phyloP scores from a whole-genome alignment of 139 green algal species.

The Coelastrella sp. region DNA sequence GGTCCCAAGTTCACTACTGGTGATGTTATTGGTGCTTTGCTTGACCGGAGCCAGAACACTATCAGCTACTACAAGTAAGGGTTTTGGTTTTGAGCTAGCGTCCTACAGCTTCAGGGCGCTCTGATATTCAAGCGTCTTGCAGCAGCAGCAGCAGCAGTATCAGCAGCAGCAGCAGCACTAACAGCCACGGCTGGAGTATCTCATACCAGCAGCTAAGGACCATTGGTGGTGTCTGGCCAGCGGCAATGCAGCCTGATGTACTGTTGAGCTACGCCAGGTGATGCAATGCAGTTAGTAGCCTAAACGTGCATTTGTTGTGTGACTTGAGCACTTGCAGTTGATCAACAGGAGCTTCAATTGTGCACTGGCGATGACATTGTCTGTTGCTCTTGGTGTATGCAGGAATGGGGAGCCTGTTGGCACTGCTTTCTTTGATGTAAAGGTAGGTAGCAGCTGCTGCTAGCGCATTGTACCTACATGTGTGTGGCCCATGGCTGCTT shows the following conservation, averaged over 20 bases:
- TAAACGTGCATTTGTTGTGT: too few relatives aligned
- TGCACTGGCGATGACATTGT: neutral
- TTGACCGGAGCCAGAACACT: conserved; percentile 45
- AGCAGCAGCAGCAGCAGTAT: neutral
- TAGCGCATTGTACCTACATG: too few relatives aligned
- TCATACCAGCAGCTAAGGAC: too few relatives aligned
- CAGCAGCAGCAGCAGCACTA: neutral
- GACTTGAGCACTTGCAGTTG: too few relatives aligned
- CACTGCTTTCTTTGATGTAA: conserved; percentile 79
- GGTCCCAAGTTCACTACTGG: conserved; percentile 57
- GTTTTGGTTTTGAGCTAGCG: too few relatives aligned
- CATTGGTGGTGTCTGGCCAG: neutral
- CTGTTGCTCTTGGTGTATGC: neutral
- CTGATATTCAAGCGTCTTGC: too few relatives aligned
- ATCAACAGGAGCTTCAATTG: too few relatives aligned
- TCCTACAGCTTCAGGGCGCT: too few relatives aligned
- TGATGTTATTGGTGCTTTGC: conserved; percentile 63
- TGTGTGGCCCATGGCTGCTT: too few relatives aligned
- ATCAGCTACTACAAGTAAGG: conserved; percentile 52
- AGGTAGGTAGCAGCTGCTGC: conserved; percentile 42
- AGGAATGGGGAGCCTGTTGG: conserved; percentile 73
- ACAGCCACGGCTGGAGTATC: neutral
- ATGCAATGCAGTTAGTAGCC: too few relatives aligned
- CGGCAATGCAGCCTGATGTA: too few relatives aligned
- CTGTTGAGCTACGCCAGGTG: too few relatives aligned